Evolutionary conservation across 495 filamentous ascomycete genomes (phyloP), one percentile per base, ranked within the genome.

Genomic region (Trichoderma gamsii): DNA sequence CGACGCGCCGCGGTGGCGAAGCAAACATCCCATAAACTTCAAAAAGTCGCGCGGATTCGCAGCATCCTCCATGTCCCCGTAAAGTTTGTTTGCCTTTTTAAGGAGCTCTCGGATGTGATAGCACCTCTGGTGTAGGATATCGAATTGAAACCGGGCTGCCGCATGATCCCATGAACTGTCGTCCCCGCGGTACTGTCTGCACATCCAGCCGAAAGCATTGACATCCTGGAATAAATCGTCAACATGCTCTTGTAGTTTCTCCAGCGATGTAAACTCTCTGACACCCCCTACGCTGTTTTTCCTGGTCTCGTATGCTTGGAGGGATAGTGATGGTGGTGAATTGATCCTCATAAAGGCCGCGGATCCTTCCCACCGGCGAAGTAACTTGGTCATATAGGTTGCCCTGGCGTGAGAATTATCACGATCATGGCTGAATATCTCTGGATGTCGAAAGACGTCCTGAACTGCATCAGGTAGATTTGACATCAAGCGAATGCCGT

Each of bases 211-310:
- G n/a, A 61, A 61, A 3, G 56, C 56, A 61, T 61, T 61, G 27
- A 61, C 13, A 61, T 61, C 56, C n/a, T 61, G 56, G 56, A 61
- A 61, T 11, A 61, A 61, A 25, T 61, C 56, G 16, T 61, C 56
- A 13, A 61, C 56, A 3, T 9, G 12, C 56, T 61, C 56, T 61
- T 61, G 23, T 7, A 61, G 56, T 13, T 61, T 61, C 16, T 61
- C 56, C 23, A 61, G 25, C 23, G 56, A 29, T 32, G 23, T 32
- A 32, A 61, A 61, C 56, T 61, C 23, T 32, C 29, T 61, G 56
- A 25, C 23, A 4, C 25, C 56, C 15, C 11, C 56, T 23, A 25
- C 56, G 25, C 27, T 61, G 56, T 23, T 61, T 18, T 61, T 61
- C 56, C 56, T 29, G 2, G 56, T 61, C 56, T 61, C 56, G 56